These are phyloP conservation scores for Rubia yunnanensis DNA, from an alignment of 257 asterid genomes.

Conservation along the genomic window DNA sequence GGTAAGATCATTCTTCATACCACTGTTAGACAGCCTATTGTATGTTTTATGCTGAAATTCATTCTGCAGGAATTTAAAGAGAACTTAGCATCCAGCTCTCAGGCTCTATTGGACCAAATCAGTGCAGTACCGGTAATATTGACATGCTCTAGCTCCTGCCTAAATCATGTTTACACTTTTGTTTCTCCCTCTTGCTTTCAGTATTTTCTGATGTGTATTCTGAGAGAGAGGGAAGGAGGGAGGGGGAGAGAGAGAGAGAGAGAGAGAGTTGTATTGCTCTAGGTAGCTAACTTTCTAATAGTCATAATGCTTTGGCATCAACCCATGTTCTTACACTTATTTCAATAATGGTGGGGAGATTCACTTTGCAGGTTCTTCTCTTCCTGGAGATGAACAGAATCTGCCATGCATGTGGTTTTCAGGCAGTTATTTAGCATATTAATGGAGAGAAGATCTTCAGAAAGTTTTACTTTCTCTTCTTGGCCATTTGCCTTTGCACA, in stretches of 20 bases:
- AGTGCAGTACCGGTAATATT: slow-evolving; percentile 44
- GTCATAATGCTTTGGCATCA: background rate
- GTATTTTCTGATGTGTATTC: background rate
- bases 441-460: background rate
- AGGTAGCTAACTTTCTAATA: background rate
- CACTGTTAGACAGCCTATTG: slow-evolving; percentile 6
- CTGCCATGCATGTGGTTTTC: background rate
- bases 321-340: background rate
- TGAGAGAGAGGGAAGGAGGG: background rate
- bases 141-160: background rate
- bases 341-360: background rate
- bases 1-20: slow-evolving; percentile 28
- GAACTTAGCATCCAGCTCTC: slow-evolving; percentile 63
- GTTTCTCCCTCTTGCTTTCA: background rate
- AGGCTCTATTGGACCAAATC: slow-evolving; percentile 50
- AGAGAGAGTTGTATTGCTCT: background rate
- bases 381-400: background rate
- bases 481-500: no score
- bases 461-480: background rate
- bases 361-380: background rate
- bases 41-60: slow-evolving; percentile 14
- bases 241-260: no score
- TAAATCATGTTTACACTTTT: background rate
- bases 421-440: background rate
- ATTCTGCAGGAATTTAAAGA: slow-evolving; percentile 75